A percentile compares a stretch with the other conserved stretches of the same genome.
These are phyloP conservation scores for Wickerhamomyces ciferrii DNA, from an alignment of 805 yeast genomes.

Conservation along the genomic window DNA sequence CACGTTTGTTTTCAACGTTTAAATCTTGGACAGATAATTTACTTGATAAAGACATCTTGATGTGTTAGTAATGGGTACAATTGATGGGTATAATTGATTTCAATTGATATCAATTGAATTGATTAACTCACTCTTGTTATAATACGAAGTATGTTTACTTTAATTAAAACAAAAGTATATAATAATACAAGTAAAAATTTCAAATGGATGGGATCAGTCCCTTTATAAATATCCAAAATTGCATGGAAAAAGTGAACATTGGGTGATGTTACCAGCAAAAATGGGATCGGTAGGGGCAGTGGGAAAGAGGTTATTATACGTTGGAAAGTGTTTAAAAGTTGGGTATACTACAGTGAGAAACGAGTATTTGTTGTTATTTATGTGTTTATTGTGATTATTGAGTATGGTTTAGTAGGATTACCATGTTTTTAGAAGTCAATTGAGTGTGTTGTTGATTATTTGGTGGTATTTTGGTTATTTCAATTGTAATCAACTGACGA, in stretches of 20 bases:
- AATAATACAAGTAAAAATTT: not conserved
- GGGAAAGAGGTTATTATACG: not conserved
- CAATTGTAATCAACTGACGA: too few species aligned
- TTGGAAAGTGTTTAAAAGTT: too few species aligned
- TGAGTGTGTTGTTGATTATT: too few species aligned
- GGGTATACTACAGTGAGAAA: too few species aligned
- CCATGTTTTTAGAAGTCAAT: too few species aligned
- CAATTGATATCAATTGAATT: not conserved
- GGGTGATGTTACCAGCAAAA: not conserved
- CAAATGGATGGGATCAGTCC: not conserved
- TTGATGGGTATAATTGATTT: not conserved
- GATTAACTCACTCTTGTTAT: not conserved
- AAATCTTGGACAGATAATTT: conserved; percentile 93
- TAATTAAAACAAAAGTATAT: too few species aligned
- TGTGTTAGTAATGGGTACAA: not conserved
- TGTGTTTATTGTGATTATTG: too few species aligned
- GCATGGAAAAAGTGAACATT: not conserved
- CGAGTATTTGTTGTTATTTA: too few species aligned
- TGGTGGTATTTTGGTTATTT: too few species aligned
- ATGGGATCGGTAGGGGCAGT: not conserved
- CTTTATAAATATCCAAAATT: not conserved
- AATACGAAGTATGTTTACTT: not conserved
- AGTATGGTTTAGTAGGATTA: too few species aligned
- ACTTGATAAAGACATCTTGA: conserved; percentile 81
- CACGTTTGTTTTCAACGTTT: conserved; percentile 84